phyloP scores from a whole-genome alignment of 805 yeast species.

The Saccharomyces eubayanus region DNA sequence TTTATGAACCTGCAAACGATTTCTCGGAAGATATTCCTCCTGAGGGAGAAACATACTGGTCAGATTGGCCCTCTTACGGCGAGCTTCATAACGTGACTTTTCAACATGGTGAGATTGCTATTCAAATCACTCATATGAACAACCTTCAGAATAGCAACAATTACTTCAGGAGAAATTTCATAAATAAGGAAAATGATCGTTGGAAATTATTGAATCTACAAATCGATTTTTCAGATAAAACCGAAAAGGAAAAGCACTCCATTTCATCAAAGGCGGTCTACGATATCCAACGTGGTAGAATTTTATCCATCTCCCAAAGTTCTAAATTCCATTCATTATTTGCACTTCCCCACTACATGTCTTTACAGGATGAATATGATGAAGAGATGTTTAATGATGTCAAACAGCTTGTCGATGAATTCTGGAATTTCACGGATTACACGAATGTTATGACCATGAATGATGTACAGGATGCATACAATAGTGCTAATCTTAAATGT shows the following conservation, averaged over 20 bases:
- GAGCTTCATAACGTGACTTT: constrained; percentile 27
- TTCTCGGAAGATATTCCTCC: constrained; percentile 23
- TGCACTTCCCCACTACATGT: constrained; percentile 48
- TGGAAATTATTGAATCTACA: constrained; percentile 34
- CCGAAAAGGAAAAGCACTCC: constrained; percentile 42
- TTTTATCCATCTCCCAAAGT: constrained; percentile 49
- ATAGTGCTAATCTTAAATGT: constrained; percentile 41
- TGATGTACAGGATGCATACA: constrained; percentile 21
- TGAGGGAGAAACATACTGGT: constrained; percentile 19
- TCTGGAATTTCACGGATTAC: constrained; percentile 37
- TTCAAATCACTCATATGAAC: constrained; percentile 19
- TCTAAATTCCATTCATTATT: constrained; percentile 58
- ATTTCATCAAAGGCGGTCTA: constrained; percentile 53
- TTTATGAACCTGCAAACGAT: constrained; percentile 25
- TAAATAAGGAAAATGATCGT: constrained; percentile 31
- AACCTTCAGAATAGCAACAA: constrained; percentile 11
- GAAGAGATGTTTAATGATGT: constrained; percentile 37
- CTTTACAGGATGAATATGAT: constrained; percentile 35
- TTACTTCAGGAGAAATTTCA: constrained; percentile 10
- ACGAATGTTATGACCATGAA: constrained; percentile 43
- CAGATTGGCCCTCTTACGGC: constrained; percentile 16
- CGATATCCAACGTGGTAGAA: constrained; percentile 57
- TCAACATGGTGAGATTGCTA: constrained; percentile 18
- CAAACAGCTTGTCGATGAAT: constrained; percentile 37
- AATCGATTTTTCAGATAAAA: constrained; percentile 34